Evolutionary conservation across 1,284 basidiomycete genomes (phyloP).

Genomic region (Austroboletus novae-zelandiae): DNA sequence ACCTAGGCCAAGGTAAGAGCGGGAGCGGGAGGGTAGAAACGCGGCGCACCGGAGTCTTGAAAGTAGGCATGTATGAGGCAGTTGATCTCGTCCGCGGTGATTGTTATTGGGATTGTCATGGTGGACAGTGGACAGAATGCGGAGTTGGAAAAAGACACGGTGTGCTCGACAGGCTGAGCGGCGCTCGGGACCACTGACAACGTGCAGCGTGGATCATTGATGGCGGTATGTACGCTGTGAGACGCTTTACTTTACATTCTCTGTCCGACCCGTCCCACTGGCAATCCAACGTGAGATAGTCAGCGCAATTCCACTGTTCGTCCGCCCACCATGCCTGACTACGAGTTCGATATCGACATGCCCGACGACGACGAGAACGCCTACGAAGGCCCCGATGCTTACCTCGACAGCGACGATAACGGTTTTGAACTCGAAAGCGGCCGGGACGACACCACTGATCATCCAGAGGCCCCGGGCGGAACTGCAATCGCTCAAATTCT

Average conservation of each 20-base stretch:
- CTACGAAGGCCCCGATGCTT: slow-evolving; percentile 31
- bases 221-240: no score
- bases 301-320: not conserved
- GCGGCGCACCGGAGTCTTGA: slow-evolving; percentile 64
- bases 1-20: slow-evolving; percentile 37
- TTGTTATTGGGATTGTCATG: slow-evolving; percentile 50
- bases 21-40: not conserved
- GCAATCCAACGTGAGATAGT: slow-evolving; percentile 12
- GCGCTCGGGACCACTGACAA: no score
- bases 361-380: slow-evolving; percentile 33
- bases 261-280: no score
- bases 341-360: slow-evolving; percentile 29
- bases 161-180: not conserved
- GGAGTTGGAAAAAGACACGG: slow-evolving; percentile 33
- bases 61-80: slow-evolving; percentile 82
- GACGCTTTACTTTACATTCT: no score
- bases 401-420: slow-evolving; percentile 29
- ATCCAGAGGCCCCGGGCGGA: slow-evolving; percentile 16
- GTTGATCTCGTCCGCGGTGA: slow-evolving; percentile 82
- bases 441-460: slow-evolving; percentile 13
- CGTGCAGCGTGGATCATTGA: no score
- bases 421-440: slow-evolving; percentile 25
- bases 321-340: slow-evolving; percentile 19
- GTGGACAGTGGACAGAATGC: slow-evolving; percentile 9
- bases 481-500: slow-evolving; percentile 34